Evolutionary conservation across 306 rosid genomes (phyloP), one percentile per base, ranked within the genome.

Genomic region (Rosa multiflora): DNA sequence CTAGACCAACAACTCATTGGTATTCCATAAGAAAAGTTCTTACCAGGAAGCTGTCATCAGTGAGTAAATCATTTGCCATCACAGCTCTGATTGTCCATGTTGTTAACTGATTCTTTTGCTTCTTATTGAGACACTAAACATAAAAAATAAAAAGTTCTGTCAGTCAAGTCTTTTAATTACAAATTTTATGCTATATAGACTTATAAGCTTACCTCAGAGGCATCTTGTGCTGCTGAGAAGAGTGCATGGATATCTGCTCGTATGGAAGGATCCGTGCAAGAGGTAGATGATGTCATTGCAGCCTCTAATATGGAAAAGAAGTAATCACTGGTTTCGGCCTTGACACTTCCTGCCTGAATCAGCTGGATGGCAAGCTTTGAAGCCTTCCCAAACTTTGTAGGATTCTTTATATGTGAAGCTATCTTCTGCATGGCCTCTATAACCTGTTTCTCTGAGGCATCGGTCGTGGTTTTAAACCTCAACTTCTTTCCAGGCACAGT

Each of bases 11-110:
- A 32, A 32, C 37, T 32, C 37, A 32, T 2, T 32, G 37, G 37
- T 53, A 44, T 17, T 48, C 63, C 13, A 48, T 58, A 59, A 35
- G 44, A 47, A 83, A 69, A 79, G 72, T 66, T 70, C 93, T 44
- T 86, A 91, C 96, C 98, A 91, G 90, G 88, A 95, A 95, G 87
- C 98, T 91, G 82, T 95, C 99, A 71, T 95, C 98, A 0, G 98
- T 95, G 72, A 81, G 80, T 44, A 95, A 86, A 84, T 95, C 94
- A 78, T 88, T 95, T 55, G 96, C 97, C 70, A 90, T 85, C 82
- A 95, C 97, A 46, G 93, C 90, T 72, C 26, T 75, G 74, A 91
- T 74, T 26, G 84, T 87, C 98, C 97, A 93, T 10, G 90, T 74
- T 12, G 80, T 82, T 75, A 95, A 81, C 53, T 89, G 91, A 88